These are phyloP conservation scores for Fusarium paranaense DNA, from an alignment of 2,329 filamentous ascomycete genomes.

Conservation along the genomic window DNA sequence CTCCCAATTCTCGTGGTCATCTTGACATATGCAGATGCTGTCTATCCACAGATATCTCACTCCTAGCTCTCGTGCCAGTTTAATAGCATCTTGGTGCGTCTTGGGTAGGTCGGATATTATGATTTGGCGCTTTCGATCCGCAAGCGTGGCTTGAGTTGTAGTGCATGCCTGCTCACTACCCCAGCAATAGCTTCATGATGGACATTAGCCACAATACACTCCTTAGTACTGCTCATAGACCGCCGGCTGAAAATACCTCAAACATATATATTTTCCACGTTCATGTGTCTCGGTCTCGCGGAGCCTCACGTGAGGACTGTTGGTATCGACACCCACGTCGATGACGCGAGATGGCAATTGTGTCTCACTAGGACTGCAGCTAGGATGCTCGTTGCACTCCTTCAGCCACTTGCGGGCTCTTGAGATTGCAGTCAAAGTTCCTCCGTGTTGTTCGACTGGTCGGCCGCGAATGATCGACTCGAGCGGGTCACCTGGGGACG, in stretches of 20 bases:
- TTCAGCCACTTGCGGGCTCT: not conserved
- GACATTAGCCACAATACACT: not conserved
- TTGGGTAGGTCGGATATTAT: not conserved
- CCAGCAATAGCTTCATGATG: not conserved
- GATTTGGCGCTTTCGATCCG: constrained; percentile 1
- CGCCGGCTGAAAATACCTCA: not conserved
- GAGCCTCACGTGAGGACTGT: not conserved
- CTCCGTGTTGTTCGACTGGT: not conserved
- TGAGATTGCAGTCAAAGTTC: not conserved
- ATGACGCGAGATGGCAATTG: not conserved
- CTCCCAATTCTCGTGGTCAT: not conserved
- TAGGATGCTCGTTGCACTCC: not conserved
- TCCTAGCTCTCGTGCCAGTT: not conserved
- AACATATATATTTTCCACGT: not conserved
- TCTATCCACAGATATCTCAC: not conserved
- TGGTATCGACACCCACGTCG: not conserved
- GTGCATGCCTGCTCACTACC: not conserved
- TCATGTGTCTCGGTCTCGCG: not conserved
- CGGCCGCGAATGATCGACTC: not conserved
- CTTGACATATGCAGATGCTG: not conserved
- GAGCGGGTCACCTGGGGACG: not conserved
- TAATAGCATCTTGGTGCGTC: not conserved
- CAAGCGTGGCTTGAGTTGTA: constrained; percentile 3
- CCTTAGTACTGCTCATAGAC: not conserved
- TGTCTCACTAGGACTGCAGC: not conserved